Evolutionary conservation across 805 yeast genomes (phyloP).

Genomic region (Ogataea allantospora): DNA sequence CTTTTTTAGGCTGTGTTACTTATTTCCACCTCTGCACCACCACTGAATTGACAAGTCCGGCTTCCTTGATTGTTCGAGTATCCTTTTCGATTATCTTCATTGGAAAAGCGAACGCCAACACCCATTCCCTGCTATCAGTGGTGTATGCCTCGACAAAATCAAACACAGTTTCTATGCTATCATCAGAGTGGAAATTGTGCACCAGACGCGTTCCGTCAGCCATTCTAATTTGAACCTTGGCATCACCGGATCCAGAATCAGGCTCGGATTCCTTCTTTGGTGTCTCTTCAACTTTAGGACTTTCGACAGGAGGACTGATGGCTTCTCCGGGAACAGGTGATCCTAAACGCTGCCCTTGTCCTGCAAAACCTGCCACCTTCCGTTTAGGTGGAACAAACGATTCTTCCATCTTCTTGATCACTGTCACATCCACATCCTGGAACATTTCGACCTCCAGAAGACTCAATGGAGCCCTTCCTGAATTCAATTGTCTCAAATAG

Average conservation of each 20-base stretch:
- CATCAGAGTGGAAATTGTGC: conserved; percentile 61
- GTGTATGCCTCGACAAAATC: conserved; percentile 60
- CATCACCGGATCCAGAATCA: conserved; percentile 46
- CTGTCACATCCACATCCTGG: conserved; percentile 90
- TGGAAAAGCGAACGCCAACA: conserved; percentile 80
- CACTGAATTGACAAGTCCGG: conserved; percentile 80
- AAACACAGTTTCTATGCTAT: conserved; percentile 63
- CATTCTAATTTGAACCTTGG: conserved; percentile 76
- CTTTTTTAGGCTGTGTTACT: conserved; percentile 2
- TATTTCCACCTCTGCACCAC: conserved; percentile 82
- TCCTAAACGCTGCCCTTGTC: conserved; percentile 83
- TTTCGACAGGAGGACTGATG: conserved; percentile 21
- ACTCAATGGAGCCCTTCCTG: conserved; percentile 88
- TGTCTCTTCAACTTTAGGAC: conserved; percentile 12
- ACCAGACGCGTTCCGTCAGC: conserved; percentile 76
- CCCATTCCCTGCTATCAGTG: conserved; percentile 49
- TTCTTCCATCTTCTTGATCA: conserved; percentile 78
- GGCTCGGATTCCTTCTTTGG: conserved; percentile 13
- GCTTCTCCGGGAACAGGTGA: conserved; percentile 81
- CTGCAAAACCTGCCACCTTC: conserved; percentile 60
- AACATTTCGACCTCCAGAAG: conserved; percentile 81
- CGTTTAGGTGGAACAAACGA: conserved; percentile 58
- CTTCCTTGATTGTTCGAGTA: conserved; percentile 60
- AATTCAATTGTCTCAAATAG: conserved; percentile 74
- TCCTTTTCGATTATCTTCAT: conserved; percentile 67